A percentile compares a stretch with the other conserved stretches of the same genome.
Evolutionary conservation across 768 basidiomycete species (phyloP).

Genomic region (Cubamyces sp.): DNA sequence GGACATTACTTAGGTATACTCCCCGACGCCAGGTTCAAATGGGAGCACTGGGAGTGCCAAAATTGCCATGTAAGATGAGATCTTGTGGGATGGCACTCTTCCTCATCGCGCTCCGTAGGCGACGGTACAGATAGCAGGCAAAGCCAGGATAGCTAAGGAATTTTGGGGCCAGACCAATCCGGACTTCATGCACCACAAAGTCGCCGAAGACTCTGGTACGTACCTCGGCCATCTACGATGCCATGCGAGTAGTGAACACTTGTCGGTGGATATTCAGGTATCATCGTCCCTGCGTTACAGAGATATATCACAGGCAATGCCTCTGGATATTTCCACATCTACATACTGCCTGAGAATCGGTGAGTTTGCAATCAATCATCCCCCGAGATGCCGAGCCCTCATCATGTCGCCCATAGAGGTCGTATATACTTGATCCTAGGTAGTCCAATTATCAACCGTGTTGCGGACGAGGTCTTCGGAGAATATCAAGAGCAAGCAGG

Average conservation of each 20-base stretch:
- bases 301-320: slow-evolving; percentile 26
- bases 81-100: neutral
- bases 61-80: slow-evolving; percentile 53
- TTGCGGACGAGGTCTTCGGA: slow-evolving; percentile 60
- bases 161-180: slow-evolving; percentile 39
- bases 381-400: neutral
- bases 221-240: neutral
- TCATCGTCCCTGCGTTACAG: slow-evolving; percentile 8
- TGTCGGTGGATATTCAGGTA: slow-evolving; percentile 16
- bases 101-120: slow-evolving; percentile 7
- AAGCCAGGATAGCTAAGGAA: slow-evolving; percentile 38
- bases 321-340: slow-evolving; percentile 47
- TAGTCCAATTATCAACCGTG: slow-evolving; percentile 40
- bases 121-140: slow-evolving; percentile 25
- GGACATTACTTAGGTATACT: slow-evolving; percentile 3
- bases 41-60: slow-evolving; percentile 75
- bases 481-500: slow-evolving; percentile 70
- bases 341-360: slow-evolving; percentile 38
- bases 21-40: slow-evolving; percentile 55
- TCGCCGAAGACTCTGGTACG: slow-evolving; percentile 28
- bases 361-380: neutral
- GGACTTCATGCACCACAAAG: slow-evolving; percentile 15
- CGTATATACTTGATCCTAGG: slow-evolving; percentile 59
- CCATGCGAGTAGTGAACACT: neutral
- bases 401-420: slow-evolving; percentile 48